Base-by-base conservation (phyloP, 495 filamentous ascomycete species). In the Hypoxylon cercidicola region DNA sequence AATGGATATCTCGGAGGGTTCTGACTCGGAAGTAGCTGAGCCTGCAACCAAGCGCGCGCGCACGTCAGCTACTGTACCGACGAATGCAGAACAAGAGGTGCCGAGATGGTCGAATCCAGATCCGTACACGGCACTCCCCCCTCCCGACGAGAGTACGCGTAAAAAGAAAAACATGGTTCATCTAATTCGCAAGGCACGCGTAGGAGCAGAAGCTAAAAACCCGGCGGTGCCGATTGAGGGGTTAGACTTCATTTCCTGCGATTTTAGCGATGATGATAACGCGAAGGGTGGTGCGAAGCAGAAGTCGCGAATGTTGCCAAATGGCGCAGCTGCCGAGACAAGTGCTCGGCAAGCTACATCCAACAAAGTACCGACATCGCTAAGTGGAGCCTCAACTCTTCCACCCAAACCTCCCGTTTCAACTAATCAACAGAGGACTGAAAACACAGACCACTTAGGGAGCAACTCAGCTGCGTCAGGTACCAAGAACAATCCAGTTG, bases 21-120 rank as follows among this genome's bases (percentile, higher is more conserved):
- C 78, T 8, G 78, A 85, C 9, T 80, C 77, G 1, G 81, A 83
- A 35, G 51, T 67, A 35, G 77, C 76, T 12, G 79, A 82, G 25
- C 87, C 86, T 40, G 80, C 78, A 0, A 57, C 77, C 16, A 85
- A 85, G 51, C 65, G 79, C n/a, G 74, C 70, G 0, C 78, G 85
- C n/a, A 68, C 72, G 11, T 64, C 64, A 7, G 60, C 48, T 11
- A 66, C 71, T 40, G 64, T 75, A 8, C 56, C 74, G 9, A 75
- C 81, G 21, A 20, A 53, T 0, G 30, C 60, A 48, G 81, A 80
- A 43, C 66, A 81, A 61, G 75, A 69, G 61, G 56, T 74, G 2
- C 92, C 92, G 0, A 90, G 88, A 74, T 97, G 93, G 93, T 96
- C 92, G 1, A 97, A 97, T 67, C 92, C 93, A 3, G 93, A 97